These are phyloP conservation scores for Stromatinia cepivora DNA, from an alignment of 2,329 filamentous ascomycete species.

Conservation along the genomic window DNA sequence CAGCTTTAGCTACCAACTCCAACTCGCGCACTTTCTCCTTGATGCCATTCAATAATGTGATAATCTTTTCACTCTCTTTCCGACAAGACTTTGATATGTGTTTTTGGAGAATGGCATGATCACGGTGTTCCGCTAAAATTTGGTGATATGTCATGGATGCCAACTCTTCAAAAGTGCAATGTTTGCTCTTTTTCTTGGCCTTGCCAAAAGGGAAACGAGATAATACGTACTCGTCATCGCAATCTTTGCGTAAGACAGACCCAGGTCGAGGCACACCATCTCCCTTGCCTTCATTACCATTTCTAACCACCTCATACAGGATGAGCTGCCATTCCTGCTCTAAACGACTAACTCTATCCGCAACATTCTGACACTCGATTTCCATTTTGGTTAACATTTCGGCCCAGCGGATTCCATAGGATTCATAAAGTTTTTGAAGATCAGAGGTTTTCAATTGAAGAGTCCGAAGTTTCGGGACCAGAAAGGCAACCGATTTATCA, in stretches of 20 bases:
- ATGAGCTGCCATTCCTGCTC: neutral
- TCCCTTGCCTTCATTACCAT: neutral
- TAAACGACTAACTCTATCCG: neutral
- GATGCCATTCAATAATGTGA: neutral
- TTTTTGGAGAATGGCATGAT: neutral
- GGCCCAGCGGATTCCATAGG: neutral
- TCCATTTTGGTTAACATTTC: neutral
- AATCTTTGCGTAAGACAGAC: neutral
- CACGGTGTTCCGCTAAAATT: neutral
- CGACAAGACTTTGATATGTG: neutral
- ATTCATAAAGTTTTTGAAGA: neutral
- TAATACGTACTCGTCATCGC: neutral
- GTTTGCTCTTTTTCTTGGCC: neutral
- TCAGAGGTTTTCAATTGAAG: neutral
- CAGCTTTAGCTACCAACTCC: neutral
- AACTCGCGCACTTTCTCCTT: neutral
- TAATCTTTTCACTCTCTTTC: neutral
- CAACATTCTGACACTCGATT: neutral
- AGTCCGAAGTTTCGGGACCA: neutral
- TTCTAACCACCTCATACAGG: neutral
- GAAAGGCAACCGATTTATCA: neutral
- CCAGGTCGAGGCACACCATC: neutral
- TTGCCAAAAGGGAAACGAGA: neutral
- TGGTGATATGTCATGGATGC: neutral
- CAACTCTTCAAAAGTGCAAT: neutral